These are phyloP conservation scores for Aureobasidium vineae DNA, from an alignment of 2,329 filamentous ascomycete species.

Conservation along the genomic window DNA sequence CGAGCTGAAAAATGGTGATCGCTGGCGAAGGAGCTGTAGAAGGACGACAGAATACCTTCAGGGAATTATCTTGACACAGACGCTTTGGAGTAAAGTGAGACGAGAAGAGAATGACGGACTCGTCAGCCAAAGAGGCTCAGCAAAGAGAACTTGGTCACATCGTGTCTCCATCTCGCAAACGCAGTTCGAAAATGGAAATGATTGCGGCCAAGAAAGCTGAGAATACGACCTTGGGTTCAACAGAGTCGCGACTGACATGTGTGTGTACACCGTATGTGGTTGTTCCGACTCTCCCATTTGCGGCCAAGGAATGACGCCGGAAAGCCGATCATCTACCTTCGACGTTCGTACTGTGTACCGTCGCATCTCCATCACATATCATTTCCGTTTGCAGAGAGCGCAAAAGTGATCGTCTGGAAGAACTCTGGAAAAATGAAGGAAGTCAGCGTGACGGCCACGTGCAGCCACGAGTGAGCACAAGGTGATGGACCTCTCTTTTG, in stretches of 20 bases:
- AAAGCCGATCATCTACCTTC: not conserved
- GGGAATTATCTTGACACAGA: not conserved
- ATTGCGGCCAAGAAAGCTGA: not conserved
- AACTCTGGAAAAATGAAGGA: not conserved
- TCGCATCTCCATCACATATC: constrained; percentile 2
- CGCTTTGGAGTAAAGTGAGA: not conserved
- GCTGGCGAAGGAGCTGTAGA: not conserved
- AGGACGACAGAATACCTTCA: not conserved
- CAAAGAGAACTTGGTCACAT: not conserved
- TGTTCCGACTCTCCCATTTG: not conserved
- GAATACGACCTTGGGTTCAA: not conserved
- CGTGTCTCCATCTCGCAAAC: not conserved
- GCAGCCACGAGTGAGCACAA: constrained; percentile 19
- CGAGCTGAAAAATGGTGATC: not conserved
- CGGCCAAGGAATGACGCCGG: constrained; percentile 9
- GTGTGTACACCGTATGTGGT: not conserved
- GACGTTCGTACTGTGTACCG: not conserved
- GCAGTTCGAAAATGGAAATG: not conserved
- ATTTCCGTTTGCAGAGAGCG: constrained; percentile 12
- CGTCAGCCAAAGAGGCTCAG: not conserved
- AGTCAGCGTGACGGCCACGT: constrained; percentile 16
- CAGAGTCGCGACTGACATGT: constrained; percentile 1
- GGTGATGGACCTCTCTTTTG: not conserved
- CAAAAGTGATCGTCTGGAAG: constrained; percentile 13
- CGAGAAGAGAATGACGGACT: not conserved